A percentile compares a stretch with the other conserved stretches of the same genome.
Conservation (phyloP, 495 filamentous ascomycete genomes). For the Trichocladium uniseriatum region DNA sequence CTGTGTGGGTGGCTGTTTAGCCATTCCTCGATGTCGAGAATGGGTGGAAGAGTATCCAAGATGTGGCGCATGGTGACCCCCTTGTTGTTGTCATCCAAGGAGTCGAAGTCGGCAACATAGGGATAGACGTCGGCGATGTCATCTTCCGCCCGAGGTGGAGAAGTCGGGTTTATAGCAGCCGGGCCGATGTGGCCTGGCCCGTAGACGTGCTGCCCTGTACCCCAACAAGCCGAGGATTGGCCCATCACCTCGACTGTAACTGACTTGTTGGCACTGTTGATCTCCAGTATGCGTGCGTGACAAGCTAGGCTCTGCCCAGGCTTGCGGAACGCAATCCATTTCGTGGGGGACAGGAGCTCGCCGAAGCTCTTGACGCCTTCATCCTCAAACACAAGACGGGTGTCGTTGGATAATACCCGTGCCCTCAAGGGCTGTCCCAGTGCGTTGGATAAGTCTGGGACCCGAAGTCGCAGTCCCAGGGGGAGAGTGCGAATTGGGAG, state of each 20-base stretch:
- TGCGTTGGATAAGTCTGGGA: slow-evolving; percentile 9
- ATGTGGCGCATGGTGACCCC: slow-evolving; percentile 46
- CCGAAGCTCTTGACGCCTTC: neutral
- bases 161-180: slow-evolving; percentile 32
- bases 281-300: slow-evolving; percentile 1
- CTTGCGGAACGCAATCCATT: slow-evolving; percentile 17
- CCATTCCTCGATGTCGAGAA: slow-evolving; percentile 54
- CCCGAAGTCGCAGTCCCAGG: slow-evolving; percentile 13
- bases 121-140: slow-evolving; percentile 39
- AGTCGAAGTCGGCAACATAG: slow-evolving; percentile 28
- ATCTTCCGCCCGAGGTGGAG: too few species aligned
- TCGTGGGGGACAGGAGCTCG: neutral
- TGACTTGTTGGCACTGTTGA: neutral
- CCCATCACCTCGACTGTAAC: slow-evolving; percentile 6
- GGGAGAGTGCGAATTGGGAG: slow-evolving; percentile 21
- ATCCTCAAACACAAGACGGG: slow-evolving; percentile 6
- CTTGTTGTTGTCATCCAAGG: slow-evolving; percentile 35
- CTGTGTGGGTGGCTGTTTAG: slow-evolving; percentile 36
- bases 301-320: neutral
- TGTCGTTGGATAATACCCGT: slow-evolving; percentile 1
- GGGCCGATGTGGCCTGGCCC: neutral
- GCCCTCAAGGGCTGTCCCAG: neutral
- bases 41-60: slow-evolving; percentile 57
- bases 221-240: neutral
- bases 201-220: neutral